These are phyloP conservation scores for Candida xyloterini DNA, from an alignment of 805 yeast species.

Conservation along the genomic window DNA sequence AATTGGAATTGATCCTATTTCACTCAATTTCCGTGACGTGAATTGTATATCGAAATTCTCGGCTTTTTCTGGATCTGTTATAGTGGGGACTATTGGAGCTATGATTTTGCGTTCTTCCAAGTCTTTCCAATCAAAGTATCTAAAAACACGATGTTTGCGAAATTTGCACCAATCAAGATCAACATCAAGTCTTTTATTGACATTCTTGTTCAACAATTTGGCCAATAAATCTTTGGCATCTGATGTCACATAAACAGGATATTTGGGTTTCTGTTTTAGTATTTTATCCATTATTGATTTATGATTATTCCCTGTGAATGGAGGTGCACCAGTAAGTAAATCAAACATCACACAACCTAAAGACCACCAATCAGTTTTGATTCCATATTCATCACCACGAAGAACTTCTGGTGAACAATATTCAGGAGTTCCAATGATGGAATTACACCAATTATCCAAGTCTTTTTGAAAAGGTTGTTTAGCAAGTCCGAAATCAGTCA, in stretches of 20 bases:
- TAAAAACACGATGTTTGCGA: conserved; percentile 66
- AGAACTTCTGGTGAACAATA: conserved; percentile 88
- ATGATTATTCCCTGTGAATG: conserved; percentile 78
- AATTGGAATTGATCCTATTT: conserved; percentile 6
- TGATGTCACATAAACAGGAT: conserved; percentile 68
- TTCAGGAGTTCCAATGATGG: conserved; percentile 74
- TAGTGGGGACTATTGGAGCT: conserved; percentile 76
- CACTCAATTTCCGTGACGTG: conserved; percentile 51
- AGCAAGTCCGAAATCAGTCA: conserved; percentile 84
- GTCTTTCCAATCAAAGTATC: conserved; percentile 65
- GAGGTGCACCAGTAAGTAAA: conserved; percentile 79
- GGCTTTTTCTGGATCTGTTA: conserved; percentile 70
- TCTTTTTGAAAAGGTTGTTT: conserved; percentile 36
- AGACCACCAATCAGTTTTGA: conserved; percentile 86
- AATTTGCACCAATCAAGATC: conserved; percentile 51
- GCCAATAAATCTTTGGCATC: conserved; percentile 74
- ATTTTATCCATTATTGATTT: conserved; percentile 71
- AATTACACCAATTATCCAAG: conserved; percentile 44
- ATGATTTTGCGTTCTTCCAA: conserved; percentile 45
- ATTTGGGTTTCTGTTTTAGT: conserved; percentile 54
- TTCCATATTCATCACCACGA: conserved; percentile 71
- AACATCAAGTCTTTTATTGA: conserved; percentile 56
- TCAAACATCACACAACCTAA: conserved; percentile 78
- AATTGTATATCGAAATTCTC: conserved; percentile 79
- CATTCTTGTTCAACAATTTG: conserved; percentile 64